A percentile compares a stretch with the other conserved stretches of the same genome.
These are phyloP conservation scores for Avicennia marina DNA, from an alignment of 257 asterid species.

Conservation along the genomic window DNA sequence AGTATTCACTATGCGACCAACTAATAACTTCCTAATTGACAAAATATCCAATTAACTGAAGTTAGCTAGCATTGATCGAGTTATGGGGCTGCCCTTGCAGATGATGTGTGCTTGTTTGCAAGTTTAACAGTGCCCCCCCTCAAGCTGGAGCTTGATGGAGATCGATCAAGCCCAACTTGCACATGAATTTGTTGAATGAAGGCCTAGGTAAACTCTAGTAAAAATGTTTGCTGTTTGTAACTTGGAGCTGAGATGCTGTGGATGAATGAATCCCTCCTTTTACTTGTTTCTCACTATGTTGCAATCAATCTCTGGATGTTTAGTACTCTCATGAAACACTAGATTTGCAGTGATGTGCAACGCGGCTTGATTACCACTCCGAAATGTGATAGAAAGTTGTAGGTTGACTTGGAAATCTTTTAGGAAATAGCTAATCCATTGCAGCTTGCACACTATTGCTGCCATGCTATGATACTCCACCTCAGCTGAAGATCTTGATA, in stretches of 20 bases:
- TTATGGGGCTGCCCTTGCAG: too few species aligned
- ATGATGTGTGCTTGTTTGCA: too few species aligned
- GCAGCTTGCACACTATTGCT: not conserved
- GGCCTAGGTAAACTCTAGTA: too few species aligned
- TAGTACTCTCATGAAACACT: slow-evolving; percentile 1
- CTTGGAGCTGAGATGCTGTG: not conserved
- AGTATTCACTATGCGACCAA: too few species aligned
- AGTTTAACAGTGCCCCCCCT: too few species aligned
- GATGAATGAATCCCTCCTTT: not conserved
- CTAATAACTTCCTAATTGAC: too few species aligned
- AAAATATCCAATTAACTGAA: too few species aligned
- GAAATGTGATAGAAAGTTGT: not conserved
- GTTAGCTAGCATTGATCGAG: too few species aligned
- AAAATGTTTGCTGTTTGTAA: not conserved
- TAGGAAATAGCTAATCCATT: not conserved
- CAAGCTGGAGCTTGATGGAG: too few species aligned
- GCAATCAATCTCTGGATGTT: not conserved
- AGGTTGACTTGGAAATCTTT: not conserved
- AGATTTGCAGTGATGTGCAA: not conserved
- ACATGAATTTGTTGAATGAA: too few species aligned
- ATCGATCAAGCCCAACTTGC: too few species aligned
- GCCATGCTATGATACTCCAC: not conserved
- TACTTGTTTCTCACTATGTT: not conserved
- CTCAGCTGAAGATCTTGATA: not conserved
- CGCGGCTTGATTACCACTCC: not conserved